Conservation (phyloP, 495 filamentous ascomycete genomes). For the Hypomontagnella monticulosa region DNA sequence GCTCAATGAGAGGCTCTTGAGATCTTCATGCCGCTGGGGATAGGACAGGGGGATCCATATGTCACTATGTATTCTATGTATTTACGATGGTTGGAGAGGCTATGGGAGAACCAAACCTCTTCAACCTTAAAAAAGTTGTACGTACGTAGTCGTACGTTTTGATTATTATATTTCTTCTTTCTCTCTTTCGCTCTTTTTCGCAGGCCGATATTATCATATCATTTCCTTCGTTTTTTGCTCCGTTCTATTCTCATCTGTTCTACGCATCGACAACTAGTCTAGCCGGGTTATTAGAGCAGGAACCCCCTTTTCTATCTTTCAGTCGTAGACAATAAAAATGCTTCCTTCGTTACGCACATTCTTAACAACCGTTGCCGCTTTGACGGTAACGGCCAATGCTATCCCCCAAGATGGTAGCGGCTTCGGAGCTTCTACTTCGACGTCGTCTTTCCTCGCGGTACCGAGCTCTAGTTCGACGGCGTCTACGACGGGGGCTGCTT, state of each 20-base stretch:
- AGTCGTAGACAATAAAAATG: slow-evolving; percentile 34
- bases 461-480: slow-evolving; percentile 29
- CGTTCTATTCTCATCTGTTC: neutral
- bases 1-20: slow-evolving; percentile 7
- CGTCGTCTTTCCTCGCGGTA: slow-evolving; percentile 27
- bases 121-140: slow-evolving; percentile 14
- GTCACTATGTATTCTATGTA: neutral
- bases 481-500: slow-evolving; percentile 12
- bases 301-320: neutral
- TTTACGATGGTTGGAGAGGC: slow-evolving; percentile 3
- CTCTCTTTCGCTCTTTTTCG: slow-evolving; percentile 9
- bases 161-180: slow-evolving; percentile 16
- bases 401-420: slow-evolving; percentile 39
- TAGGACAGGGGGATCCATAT: neutral
- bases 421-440: slow-evolving; percentile 18
- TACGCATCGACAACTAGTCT: too few species aligned
- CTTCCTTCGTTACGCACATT: slow-evolving; percentile 39
- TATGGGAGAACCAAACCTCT: neutral
- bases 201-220: slow-evolving; percentile 17
- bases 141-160: slow-evolving; percentile 9
- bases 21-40: neutral
- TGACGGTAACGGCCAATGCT: slow-evolving; percentile 38
- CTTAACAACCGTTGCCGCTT: slow-evolving; percentile 33
- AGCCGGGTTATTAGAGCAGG: neutral
- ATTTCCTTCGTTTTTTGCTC: slow-evolving; percentile 9